phyloP scores from a whole-genome alignment of 768 basidiomycete genomes.

The Lactifluus piperatus region DNA sequence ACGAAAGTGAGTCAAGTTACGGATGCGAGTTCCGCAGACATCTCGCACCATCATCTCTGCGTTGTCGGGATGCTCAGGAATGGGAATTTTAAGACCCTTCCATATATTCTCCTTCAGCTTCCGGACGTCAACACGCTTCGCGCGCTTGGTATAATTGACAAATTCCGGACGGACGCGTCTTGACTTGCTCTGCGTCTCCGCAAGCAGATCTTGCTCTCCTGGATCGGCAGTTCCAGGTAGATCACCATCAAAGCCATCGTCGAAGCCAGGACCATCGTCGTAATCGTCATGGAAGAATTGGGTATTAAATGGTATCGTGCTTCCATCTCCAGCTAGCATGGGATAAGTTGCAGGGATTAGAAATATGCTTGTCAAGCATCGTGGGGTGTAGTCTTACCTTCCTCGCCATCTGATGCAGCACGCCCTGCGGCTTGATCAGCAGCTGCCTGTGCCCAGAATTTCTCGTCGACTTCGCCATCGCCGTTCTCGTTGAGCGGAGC shows the following conservation, averaged over 20 bases:
- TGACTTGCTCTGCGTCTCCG: constrained; percentile 66
- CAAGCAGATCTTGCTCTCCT: constrained; percentile 83
- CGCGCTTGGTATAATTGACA: constrained; percentile 91
- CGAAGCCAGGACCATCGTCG: constrained; percentile 62
- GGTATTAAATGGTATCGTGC: constrained; percentile 77
- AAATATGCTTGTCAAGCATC: not conserved
- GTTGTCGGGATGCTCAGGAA: constrained; percentile 36
- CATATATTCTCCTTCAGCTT: constrained; percentile 98
- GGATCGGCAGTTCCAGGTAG: constrained; percentile 39
- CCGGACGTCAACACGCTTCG: constrained; percentile 93
- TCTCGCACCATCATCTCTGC: constrained; percentile 44
- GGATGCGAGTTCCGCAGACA: not conserved
- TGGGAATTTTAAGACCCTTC: constrained; percentile 79
- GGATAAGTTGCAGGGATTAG: not conserved
- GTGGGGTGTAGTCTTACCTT: constrained; percentile 34
- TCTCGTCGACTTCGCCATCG: constrained; percentile 89
- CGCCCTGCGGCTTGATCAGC: constrained; percentile 68
- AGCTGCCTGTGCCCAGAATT: constrained; percentile 95
- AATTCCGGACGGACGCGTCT: constrained; percentile 78
- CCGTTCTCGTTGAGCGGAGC: constrained; percentile 46
- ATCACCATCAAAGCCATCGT: constrained; percentile 58
- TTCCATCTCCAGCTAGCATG: constrained; percentile 35
- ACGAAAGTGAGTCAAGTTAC: not conserved
- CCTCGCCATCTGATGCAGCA: constrained; percentile 46
- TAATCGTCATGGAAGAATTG: constrained; percentile 95